Percentiles rank a stretch among this genome's conserved stretches.
phyloP scores from a whole-genome alignment of 2,329 filamentous ascomycete species.

The Aspergillus fructus region DNA sequence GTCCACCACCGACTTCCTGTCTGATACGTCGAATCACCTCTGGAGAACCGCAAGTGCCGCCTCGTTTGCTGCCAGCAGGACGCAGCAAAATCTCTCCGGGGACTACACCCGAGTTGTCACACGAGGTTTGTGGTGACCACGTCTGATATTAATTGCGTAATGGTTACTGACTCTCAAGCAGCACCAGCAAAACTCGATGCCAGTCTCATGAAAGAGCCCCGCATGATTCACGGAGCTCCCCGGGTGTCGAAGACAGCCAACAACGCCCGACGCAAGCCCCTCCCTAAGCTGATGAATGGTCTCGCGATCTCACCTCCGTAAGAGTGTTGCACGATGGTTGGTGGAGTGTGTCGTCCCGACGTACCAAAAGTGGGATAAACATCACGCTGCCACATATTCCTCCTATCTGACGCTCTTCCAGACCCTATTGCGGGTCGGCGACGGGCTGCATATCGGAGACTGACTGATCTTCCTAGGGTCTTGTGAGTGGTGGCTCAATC shows the following conservation, averaged over 20 bases:
- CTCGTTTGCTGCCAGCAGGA: constrained; percentile 54
- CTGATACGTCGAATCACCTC: constrained; percentile 62
- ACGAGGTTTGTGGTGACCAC: constrained; percentile 42
- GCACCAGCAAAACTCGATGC: constrained; percentile 83
- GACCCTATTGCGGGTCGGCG: constrained; percentile 3
- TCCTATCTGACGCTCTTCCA: constrained; percentile 3
- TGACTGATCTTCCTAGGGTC: background rate
- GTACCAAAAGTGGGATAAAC: constrained; percentile 10
- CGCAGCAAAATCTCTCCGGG: constrained; percentile 41
- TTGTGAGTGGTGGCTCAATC: constrained; percentile 5
- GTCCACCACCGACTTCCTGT: constrained; percentile 56
- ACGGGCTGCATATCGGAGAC: constrained; percentile 3
- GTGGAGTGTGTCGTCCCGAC: constrained; percentile 18
- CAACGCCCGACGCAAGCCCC: constrained; percentile 42
- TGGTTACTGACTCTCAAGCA: constrained; percentile 52
- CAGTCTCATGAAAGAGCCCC: constrained; percentile 85
- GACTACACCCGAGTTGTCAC: constrained; percentile 55
- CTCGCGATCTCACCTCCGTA: constrained; percentile 37
- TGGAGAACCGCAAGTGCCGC: constrained; percentile 63
- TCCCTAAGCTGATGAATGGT: constrained; percentile 45
- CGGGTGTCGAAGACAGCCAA: constrained; percentile 50
- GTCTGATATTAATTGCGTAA: background rate
- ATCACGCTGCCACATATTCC: constrained; percentile 13
- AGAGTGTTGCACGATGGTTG: constrained; percentile 15
- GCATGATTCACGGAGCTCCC: constrained; percentile 85